phyloP scores from a whole-genome alignment of 2,329 filamentous ascomycete genomes.

The Neofusicoccum ribis region DNA sequence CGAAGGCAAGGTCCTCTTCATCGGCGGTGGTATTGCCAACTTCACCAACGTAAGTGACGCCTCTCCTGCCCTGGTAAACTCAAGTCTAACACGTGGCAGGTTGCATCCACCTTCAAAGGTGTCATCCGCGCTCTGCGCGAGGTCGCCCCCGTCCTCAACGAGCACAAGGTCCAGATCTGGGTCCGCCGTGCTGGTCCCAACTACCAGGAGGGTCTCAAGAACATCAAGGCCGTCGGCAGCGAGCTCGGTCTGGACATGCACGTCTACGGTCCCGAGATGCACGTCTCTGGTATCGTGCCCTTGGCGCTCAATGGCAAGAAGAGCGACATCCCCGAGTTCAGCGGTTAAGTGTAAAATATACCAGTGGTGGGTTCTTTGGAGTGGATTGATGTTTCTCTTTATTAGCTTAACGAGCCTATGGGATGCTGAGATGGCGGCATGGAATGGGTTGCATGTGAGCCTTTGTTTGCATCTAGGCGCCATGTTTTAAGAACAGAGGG shows the following conservation, averaged over 20 bases:
- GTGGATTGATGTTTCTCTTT: constrained; percentile 14
- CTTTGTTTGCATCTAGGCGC: constrained; percentile 10
- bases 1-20: constrained; percentile 98
- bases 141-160: constrained; percentile 77
- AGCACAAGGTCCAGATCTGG: constrained; percentile 99
- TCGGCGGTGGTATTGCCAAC: constrained; percentile 99
- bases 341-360: constrained; percentile 39
- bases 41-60: constrained; percentile 81
- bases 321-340: constrained; percentile 63
- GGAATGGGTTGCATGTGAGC: background rate
- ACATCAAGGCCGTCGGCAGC: constrained; percentile 95
- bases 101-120: constrained; percentile 99
- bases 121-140: constrained; percentile 95
- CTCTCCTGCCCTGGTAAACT: background rate
- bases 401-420: constrained; percentile 10
- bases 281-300: constrained; percentile 93
- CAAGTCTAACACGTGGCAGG: constrained; percentile 31
- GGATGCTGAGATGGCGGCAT: constrained; percentile 14
- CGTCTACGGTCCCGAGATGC: constrained; percentile 77
- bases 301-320: constrained; percentile 73
- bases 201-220: constrained; percentile 99
- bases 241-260: constrained; percentile 97
- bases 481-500: constrained; percentile 10
- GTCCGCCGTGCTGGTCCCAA: constrained; percentile 88
- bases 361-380: background rate